Percentiles rank a stretch among this genome's conserved stretches.
phyloP scores from a whole-genome alignment of 768 basidiomycete species.

The Pleurotus tuber-regium region DNA sequence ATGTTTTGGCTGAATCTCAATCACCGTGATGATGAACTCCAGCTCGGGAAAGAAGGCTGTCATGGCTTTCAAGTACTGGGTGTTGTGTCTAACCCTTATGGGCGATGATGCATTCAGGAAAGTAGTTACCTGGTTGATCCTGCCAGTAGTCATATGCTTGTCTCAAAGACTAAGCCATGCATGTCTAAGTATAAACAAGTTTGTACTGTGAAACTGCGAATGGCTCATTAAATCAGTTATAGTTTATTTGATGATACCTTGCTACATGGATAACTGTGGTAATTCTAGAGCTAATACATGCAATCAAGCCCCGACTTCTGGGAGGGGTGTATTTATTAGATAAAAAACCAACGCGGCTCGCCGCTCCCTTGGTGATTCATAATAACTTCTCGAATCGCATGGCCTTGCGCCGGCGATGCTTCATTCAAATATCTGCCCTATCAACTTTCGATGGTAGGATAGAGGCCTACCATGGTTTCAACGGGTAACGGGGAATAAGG shows the following conservation, averaged over 20 bases:
- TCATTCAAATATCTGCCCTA: constrained; percentile 72
- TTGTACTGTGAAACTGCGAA: constrained; percentile 68
- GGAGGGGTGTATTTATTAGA: constrained; percentile 73
- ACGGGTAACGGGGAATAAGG: constrained; percentile 72
- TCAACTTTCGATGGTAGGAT: constrained; percentile 77
- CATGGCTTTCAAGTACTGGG: background rate
- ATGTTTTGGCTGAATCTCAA: constrained; percentile 4
- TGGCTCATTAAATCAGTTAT: constrained; percentile 74
- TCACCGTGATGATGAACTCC: constrained; percentile 13
- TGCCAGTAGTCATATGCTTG: constrained; percentile 85
- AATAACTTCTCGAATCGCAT: constrained; percentile 70
- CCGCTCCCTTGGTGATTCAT: constrained; percentile 74
- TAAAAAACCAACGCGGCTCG: constrained; percentile 69
- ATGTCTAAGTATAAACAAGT: constrained; percentile 73
- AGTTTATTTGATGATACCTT: constrained; percentile 68
- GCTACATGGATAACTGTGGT: constrained; percentile 70
- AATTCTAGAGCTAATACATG: constrained; percentile 74
- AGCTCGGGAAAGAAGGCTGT: background rate
- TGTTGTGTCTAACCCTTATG: background rate
- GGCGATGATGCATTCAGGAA: constrained; percentile 25
- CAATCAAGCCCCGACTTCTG: constrained; percentile 65
- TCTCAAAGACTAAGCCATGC: constrained; percentile 84
- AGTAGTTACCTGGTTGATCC: constrained; percentile 83
- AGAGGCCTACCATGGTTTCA: constrained; percentile 75
- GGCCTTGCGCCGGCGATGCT: constrained; percentile 71